A percentile compares a stretch with the other conserved stretches of the same genome.
Evolutionary conservation across 345 rosid species (phyloP).

Genomic region (Triadica sebifera): DNA sequence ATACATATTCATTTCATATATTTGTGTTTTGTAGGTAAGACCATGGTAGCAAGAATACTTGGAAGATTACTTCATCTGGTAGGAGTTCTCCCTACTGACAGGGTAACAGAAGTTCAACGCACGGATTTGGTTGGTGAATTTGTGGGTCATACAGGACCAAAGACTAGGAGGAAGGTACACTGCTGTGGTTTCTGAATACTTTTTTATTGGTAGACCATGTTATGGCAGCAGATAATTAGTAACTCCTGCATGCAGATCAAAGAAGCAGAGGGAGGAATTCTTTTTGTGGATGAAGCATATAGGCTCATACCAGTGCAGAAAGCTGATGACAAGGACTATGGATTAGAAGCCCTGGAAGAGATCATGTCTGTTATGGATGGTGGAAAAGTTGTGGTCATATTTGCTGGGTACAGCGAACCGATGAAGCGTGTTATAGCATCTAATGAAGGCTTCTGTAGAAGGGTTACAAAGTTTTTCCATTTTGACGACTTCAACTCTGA

Average conservation of each 20-base stretch:
- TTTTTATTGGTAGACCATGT: background rate
- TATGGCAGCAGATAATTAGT: slow-evolving; percentile 5
- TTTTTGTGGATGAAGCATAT: slow-evolving; percentile 99
- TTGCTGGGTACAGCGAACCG: slow-evolving; percentile 93
- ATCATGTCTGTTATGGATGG: slow-evolving; percentile 97
- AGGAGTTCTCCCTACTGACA: slow-evolving; percentile 87
- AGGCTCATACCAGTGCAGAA: slow-evolving; percentile 91
- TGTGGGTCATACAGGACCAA: slow-evolving; percentile 98
- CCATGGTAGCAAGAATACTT: slow-evolving; percentile 95
- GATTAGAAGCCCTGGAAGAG: slow-evolving; percentile 94
- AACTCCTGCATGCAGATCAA: slow-evolving; percentile 52
- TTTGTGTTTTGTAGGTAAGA: slow-evolving; percentile 59
- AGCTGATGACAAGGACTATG: slow-evolving; percentile 91
- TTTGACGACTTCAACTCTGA: slow-evolving; percentile 69
- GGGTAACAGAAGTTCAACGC: slow-evolving; percentile 84
- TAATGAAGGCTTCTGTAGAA: slow-evolving; percentile 92
- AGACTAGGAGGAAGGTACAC: slow-evolving; percentile 84
- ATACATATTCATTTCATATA: slow-evolving; percentile 11
- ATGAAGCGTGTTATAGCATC: slow-evolving; percentile 94
- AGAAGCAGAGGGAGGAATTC: slow-evolving; percentile 97
- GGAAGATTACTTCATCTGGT: slow-evolving; percentile 88
- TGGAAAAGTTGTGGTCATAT: slow-evolving; percentile 86
- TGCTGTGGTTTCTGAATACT: background rate
- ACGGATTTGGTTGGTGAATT: slow-evolving; percentile 99
- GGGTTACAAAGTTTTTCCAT: slow-evolving; percentile 89